Evolutionary conservation across 306 rosid species (phyloP).

Genomic region (Spatholobus suberectus): DNA sequence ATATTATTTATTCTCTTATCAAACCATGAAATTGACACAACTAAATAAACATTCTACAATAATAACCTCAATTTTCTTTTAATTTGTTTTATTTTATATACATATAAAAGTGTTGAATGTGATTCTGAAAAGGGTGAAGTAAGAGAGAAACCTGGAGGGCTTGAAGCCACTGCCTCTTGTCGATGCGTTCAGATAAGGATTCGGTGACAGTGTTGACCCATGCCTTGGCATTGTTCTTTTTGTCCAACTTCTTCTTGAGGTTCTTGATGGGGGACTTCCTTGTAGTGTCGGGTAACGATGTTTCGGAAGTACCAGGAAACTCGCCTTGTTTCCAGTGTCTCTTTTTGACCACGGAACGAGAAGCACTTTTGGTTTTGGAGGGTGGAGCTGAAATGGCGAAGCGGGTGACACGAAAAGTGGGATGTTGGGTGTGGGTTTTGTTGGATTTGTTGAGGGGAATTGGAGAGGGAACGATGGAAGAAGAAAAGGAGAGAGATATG

Average conservation of each 20-base stretch:
- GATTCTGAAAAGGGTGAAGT: background rate
- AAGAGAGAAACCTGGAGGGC: conserved; percentile 77
- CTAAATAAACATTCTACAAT: background rate
- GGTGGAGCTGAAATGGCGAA: conserved; percentile 64
- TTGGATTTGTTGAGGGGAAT: conserved; percentile 40
- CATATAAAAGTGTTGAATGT: background rate
- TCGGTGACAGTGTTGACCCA: conserved; percentile 97
- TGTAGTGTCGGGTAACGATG: conserved; percentile 37
- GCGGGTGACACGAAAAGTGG: conserved; percentile 43
- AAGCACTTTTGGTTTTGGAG: conserved; percentile 13
- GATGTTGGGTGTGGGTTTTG: conserved; percentile 39
- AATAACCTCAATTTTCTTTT: background rate
- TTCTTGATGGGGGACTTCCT: conserved; percentile 74
- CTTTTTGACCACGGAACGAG: conserved; percentile 53
- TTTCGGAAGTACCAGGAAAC: conserved; percentile 70
- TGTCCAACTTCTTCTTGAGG: conserved; percentile 80
- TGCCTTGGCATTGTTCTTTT: conserved; percentile 73
- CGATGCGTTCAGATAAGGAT: conserved; percentile 66
- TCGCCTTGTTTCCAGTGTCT: conserved; percentile 88
- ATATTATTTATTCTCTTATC: background rate
- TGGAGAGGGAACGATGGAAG: conserved; percentile 62
- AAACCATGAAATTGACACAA: conserved; percentile 13
- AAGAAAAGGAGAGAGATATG: conserved; percentile 67
- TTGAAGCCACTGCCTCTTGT: conserved; percentile 91
- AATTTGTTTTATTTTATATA: too few species aligned